Conservation (phyloP, 768 basidiomycete genomes). For the Russula lepida region DNA sequence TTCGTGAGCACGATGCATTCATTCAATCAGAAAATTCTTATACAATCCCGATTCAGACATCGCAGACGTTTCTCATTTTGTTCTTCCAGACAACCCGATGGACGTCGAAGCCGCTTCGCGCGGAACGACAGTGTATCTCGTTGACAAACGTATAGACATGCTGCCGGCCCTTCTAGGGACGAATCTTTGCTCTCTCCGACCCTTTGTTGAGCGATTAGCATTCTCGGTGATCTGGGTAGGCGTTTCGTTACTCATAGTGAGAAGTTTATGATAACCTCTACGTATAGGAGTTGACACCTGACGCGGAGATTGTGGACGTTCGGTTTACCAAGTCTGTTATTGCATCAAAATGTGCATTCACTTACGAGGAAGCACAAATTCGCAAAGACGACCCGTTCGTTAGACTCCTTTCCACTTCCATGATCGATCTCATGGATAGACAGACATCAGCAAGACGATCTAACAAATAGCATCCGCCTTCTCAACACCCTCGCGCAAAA, state of each 20-base stretch:
- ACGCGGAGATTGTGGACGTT: constrained; percentile 84
- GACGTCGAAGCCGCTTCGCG: constrained; percentile 92
- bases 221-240: constrained; percentile 94
- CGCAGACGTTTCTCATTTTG: constrained; percentile 96
- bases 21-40: background rate
- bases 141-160: constrained; percentile 99
- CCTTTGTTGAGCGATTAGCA: constrained; percentile 87
- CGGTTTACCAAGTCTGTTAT: constrained; percentile 96
- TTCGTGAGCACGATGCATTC: constrained; percentile 58
- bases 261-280: constrained; percentile 10
- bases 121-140: constrained; percentile 95
- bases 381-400: constrained; percentile 87
- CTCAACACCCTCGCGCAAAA: constrained; percentile 83
- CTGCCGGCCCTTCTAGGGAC: constrained; percentile 88
- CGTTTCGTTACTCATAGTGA: background rate
- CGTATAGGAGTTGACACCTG: constrained; percentile 76
- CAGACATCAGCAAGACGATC: constrained; percentile 69
- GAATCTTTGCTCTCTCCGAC: constrained; percentile 88
- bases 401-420: background rate
- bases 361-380: constrained; percentile 92
- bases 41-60: constrained; percentile 54
- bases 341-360: constrained; percentile 91
- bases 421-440: background rate
- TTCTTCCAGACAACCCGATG: constrained; percentile 89
- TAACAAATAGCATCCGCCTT: constrained; percentile 80